These are phyloP conservation scores for Arthrinium phaeospermum DNA, from an alignment of 2,329 filamentous ascomycete genomes.

Conservation along the genomic window DNA sequence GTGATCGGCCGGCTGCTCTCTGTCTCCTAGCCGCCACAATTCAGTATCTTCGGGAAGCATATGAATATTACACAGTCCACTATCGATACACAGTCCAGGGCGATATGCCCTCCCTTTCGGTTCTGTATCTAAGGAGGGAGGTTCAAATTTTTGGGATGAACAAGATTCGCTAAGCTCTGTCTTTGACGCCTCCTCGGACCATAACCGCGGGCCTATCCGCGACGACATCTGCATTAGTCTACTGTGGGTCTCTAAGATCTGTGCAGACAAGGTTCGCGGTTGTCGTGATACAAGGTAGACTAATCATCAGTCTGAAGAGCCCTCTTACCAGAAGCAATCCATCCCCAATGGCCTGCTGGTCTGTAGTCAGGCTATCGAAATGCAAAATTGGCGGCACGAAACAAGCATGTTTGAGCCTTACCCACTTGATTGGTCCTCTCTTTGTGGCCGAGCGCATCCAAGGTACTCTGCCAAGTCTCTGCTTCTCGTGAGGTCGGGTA, in stretches of 20 bases:
- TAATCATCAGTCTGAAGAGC: neutral
- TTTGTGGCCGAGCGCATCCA: neutral
- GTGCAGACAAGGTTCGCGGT: neutral
- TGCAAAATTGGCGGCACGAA: neutral
- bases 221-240: neutral
- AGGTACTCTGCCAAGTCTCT: neutral
- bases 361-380: neutral
- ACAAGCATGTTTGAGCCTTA: constrained; percentile 12
- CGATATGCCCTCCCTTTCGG: neutral
- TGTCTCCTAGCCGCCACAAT: neutral
- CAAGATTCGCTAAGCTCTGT: neutral
- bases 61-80: neutral
- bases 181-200: neutral
- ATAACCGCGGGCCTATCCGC: neutral
- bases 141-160: neutral
- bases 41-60: neutral
- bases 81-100: neutral
- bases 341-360: neutral
- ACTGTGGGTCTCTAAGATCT: neutral
- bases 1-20: neutral
- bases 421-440: neutral
- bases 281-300: neutral
- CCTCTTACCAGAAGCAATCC: neutral
- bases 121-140: neutral
- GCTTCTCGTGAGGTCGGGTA: neutral